Evolutionary conservation across 1,284 basidiomycete genomes (phyloP), one percentile per base, ranked within the genome.

Genomic region (Fomes fomentarius): DNA sequence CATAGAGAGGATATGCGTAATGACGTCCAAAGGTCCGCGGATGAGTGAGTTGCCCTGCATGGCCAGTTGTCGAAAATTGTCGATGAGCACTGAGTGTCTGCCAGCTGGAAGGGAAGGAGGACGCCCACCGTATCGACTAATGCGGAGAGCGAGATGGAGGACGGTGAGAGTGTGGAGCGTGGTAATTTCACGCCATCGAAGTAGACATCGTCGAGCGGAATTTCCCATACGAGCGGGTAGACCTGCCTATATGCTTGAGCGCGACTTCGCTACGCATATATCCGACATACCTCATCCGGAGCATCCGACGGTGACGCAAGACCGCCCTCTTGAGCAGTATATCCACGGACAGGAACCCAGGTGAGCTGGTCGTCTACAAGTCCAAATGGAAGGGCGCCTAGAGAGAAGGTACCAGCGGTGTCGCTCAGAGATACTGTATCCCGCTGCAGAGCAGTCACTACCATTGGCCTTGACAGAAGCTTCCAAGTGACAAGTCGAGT

Each of bases 161-260:
- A 56, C 40, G 79, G 69, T 0, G 59, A 61, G 8, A 76, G 69
- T 10, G 65, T 69, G 0, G 82, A 82, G 12, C 71, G 69, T 8
- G 78, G 73, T 1, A 85, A 67, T 51, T 69, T 71, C 52, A 71
- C 62, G 10, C 79, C 82, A 59, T 85, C 78, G 19, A 86, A 73
- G 63, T 74, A 84, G 0, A 85, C 79, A 46, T 76, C 79, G 54
- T 83, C 82, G 11, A 85, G 57, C n/a, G 77, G 72, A 3, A 84
- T 69, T 60, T 85, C 83, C 84, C 82, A 85, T 9, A 64, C 63
- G 14, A 73, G 58, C 11, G 71, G 69, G 37, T 71, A 74, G 4
- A 69, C 60, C 68, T 70, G 41, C 14, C 6, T n/a, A 9, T 2
- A 49, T 12, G 15, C 14, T 22, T 6, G 4, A 35, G 28, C 17